These are phyloP conservation scores for Alternaria angustiovoidea DNA, from an alignment of 2,329 filamentous ascomycete genomes.

Conservation along the genomic window DNA sequence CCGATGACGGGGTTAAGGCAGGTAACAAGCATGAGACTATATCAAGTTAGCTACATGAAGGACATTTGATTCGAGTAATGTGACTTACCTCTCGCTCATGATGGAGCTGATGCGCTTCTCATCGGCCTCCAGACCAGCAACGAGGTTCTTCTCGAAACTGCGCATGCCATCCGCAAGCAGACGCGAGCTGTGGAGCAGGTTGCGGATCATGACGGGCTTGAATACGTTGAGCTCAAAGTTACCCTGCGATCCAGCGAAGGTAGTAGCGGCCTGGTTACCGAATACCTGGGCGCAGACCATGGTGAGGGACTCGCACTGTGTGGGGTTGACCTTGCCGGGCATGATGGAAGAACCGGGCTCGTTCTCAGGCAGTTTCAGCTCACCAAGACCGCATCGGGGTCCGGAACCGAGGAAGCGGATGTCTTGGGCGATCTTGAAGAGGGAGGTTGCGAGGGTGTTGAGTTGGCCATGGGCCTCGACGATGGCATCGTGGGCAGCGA, in stretches of 20 bases:
- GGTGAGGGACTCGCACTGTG: slow-evolving; percentile 95
- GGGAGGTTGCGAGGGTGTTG: slow-evolving; percentile 88
- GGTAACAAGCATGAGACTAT: slow-evolving; percentile 94
- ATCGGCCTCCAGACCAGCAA: slow-evolving; percentile 87
- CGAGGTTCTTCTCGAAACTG: slow-evolving; percentile 93
- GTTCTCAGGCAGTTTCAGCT: slow-evolving; percentile 94
- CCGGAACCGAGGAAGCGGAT: slow-evolving; percentile 96
- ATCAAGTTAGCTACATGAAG: slow-evolving; percentile 23
- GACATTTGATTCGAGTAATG: not conserved
- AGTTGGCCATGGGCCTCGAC: slow-evolving; percentile 93
- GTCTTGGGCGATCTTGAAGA: slow-evolving; percentile 98
- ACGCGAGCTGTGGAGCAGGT: slow-evolving; percentile 89
- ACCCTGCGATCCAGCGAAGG: slow-evolving; percentile 94
- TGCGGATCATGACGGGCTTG: slow-evolving; percentile 95
- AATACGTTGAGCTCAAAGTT: slow-evolving; percentile 99
- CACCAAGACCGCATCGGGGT: slow-evolving; percentile 92
- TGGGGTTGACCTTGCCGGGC: slow-evolving; percentile 99
- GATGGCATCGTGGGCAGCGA: slow-evolving; percentile 94
- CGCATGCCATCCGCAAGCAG: slow-evolving; percentile 91
- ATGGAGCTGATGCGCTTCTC: slow-evolving; percentile 90
- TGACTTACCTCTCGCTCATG: slow-evolving; percentile 87
- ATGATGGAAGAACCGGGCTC: slow-evolving; percentile 98
- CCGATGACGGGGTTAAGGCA: slow-evolving; percentile 60
- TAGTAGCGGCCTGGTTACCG: slow-evolving; percentile 93
- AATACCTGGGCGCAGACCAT: slow-evolving; percentile 99